Conservation (phyloP, 2,329 filamentous ascomycete genomes). For the Mollisiaceae sp. region DNA sequence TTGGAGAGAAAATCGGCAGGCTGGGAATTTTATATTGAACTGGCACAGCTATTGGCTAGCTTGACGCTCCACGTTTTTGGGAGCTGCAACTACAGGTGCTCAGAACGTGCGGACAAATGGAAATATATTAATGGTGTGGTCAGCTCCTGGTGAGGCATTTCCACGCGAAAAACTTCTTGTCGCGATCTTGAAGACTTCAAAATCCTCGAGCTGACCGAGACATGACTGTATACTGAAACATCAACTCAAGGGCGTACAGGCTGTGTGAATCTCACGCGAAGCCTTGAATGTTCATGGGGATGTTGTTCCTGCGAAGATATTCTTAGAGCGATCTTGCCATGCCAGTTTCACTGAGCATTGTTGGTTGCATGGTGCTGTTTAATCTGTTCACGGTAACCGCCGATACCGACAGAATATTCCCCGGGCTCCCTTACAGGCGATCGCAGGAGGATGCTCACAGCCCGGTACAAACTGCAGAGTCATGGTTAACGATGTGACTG, state of each 20-base stretch:
- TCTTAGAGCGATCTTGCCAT: neutral
- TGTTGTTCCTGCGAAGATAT: neutral
- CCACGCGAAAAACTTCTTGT: neutral
- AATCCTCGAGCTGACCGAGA: conserved; percentile 4
- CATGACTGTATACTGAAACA: conserved; percentile 8
- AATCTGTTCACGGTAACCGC: neutral
- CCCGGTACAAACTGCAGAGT: conserved; percentile 5
- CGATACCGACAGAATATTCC: conserved; percentile 6
- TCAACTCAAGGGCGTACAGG: neutral
- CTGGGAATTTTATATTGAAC: conserved; percentile 7
- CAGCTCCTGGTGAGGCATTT: conserved; percentile 3
- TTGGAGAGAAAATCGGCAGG: conserved; percentile 7
- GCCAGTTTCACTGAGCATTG: conserved; percentile 9
- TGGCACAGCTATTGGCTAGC: neutral
- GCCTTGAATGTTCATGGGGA: neutral
- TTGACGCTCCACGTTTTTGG: conserved; percentile 10
- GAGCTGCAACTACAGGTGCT: neutral
- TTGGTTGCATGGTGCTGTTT: neutral
- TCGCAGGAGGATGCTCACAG: neutral
- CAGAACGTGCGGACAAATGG: neutral
- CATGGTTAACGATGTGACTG: neutral
- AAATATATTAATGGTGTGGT: conserved; percentile 9
- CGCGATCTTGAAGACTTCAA: conserved; percentile 6
- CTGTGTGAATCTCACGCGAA: neutral
- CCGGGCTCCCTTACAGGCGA: neutral